Evolutionary conservation across 169 alveolate genomes (phyloP), one percentile per base, ranked within the genome.

Genomic region (Eimeria zaria): DNA sequence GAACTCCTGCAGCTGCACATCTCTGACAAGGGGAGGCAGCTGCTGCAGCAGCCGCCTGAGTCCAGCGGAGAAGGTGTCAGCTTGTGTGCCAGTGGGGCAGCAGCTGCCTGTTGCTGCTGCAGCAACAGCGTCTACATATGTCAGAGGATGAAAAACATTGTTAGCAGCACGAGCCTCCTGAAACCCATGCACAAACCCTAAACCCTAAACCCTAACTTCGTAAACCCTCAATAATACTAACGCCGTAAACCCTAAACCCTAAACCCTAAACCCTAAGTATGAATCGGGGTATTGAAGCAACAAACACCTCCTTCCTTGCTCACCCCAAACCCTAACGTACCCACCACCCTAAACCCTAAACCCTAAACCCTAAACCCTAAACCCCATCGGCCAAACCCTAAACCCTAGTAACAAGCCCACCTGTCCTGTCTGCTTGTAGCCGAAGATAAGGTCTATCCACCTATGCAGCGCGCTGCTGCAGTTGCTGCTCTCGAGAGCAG

Each of bases 371-470:
- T 73, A 62, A 62, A 62, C 33, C 33, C 33, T 62, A n/a, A n/a
- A n/a, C n/a, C n/a, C n/a, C n/a, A n/a, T n/a, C n/a, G n/a, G n/a
- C n/a, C n/a, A 36, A 20, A 41, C 53, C 53, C 83, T 73, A 41
- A 73, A 73, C 83, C 83, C 55, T 39, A 41, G 41, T 46, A 14
- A 14, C 1, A 78, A 3, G 20, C 69, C 67, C 84, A 98, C 99
- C 51, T 97, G 96, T 22, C 99, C 99, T 88, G 98, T 97, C 96
- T 99, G 99, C 62, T 85, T 95, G 87, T 91, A 99, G 22, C 99
- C 99, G 98, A 99, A 99, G 33, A 99, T 99, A 60, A 99, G 97
- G 95, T 99, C 99, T 51, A 99, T 99, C 99, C 99, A 99, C 81
- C 98, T 98, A 97, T 99, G 98, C 53, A 99, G 74, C 83, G 98